A percentile compares a stretch with the other conserved stretches of the same genome.
Evolutionary conservation across 352 stramenopile genomes (phyloP).

Genomic region (Phytophthora pseudosyringae): DNA sequence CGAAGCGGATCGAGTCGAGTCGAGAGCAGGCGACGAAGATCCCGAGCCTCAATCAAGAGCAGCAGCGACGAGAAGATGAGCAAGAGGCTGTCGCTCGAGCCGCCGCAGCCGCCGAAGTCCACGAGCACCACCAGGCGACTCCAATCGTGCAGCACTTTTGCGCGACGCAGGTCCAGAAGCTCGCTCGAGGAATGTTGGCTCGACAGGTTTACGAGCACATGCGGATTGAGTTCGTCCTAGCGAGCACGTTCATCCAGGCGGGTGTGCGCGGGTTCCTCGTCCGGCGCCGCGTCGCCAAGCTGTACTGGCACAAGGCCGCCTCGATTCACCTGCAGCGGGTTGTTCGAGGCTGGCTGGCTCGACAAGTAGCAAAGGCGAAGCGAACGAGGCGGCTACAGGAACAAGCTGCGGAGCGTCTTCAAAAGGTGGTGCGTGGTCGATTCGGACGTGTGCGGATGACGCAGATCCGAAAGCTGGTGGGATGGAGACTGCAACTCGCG

Average conservation of each 20-base stretch:
- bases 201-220: conserved; percentile 58
- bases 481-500: conserved; percentile 35
- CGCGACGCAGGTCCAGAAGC: conserved; percentile 80
- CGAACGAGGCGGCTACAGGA: conserved; percentile 29
- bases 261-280: conserved; percentile 71
- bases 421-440: conserved; percentile 64
- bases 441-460: conserved; percentile 69
- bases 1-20: conserved; percentile 27
- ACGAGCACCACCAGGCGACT: conserved; percentile 24
- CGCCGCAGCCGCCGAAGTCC: conserved; percentile 8
- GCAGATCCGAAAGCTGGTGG: conserved; percentile 54
- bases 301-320: conserved; percentile 74
- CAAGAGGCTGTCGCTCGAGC: conserved; percentile 20
- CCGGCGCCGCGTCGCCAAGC: conserved; percentile 59
- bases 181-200: conserved; percentile 74
- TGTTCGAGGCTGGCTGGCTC: conserved; percentile 60
- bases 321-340: conserved; percentile 65
- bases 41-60: conserved; percentile 34
- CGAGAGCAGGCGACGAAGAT: conserved; percentile 7
- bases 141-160: conserved; percentile 72
- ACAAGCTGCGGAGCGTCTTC: conserved; percentile 35
- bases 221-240: conserved; percentile 72
- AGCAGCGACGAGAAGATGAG: conserved; percentile 37
- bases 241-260: conserved; percentile 82
- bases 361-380: conserved; percentile 34